Evolutionary conservation across 2,329 filamentous ascomycete species (phyloP), one percentile per base, ranked within the genome.

Genomic region (Ambrosiella xylebori): DNA sequence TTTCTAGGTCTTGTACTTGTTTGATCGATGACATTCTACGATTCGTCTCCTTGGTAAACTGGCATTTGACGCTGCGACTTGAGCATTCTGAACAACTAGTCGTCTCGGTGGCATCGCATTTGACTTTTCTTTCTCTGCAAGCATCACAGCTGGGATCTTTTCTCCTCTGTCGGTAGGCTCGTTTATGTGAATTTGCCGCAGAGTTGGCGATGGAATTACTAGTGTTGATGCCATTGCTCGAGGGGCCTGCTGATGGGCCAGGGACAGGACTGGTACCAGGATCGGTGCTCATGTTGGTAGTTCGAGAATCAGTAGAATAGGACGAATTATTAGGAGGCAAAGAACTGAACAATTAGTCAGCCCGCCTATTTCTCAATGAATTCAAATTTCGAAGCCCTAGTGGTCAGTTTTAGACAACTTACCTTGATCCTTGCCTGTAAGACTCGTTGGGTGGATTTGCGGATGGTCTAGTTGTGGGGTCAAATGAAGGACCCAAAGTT

Each of bases 1-100:
- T 93, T 71, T 97, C 91, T 35, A 98, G 76, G 68, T 98, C 93
- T 71, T 97, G 93, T 11, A 97, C 87, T 74, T 96, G 93, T 79
- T 97, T 98, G 72, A 97, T 97, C 1, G 91, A 97, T 15, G 93
- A 97, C 93, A 98, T 98, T 62, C 93, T 82, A 60, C 93, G 80
- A 69, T 98, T 98, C 11, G 93, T 98, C 71, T 98, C 93, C 72
- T 98, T 98, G 54, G 93, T 98, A 68, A 98, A 98, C 67, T 97
- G 91, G 68, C 93, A 98, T 69, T 94, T 95, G 63, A 97, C 91
- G 67, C 91, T 94, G 63, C 93, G 84, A 68, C 90, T 96, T 3
- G 88, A 93, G 72, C 93, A 98, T 71, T 98, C 93, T 1, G 93
- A 96, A 69, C 93, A 98, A 71, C 91, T 95, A 9, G 87, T 84